Evolutionary conservation across 768 basidiomycete species (phyloP).

Genomic region (Melanogaster broomeanus): DNA sequence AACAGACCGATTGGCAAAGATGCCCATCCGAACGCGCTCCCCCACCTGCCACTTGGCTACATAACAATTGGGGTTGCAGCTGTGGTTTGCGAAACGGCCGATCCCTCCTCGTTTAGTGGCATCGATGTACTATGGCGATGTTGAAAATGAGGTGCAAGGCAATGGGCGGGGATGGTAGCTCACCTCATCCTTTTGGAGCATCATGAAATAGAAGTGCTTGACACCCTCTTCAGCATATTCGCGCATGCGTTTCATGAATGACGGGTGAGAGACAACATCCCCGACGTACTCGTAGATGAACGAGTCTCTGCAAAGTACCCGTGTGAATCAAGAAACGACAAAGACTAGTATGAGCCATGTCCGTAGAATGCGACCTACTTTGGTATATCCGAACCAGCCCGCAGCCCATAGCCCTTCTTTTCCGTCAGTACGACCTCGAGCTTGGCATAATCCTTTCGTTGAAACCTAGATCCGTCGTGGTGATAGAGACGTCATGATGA

Average conservation of each 20-base stretch:
- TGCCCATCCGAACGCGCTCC: conserved; percentile 90
- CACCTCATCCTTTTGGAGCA: conserved; percentile 97
- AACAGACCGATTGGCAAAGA: conserved; percentile 87
- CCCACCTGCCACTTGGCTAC: conserved; percentile 98
- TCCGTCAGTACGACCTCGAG: conserved; percentile 93
- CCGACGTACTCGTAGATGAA: conserved; percentile 99
- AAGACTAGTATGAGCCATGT: not conserved
- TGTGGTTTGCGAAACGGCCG: conserved; percentile 97
- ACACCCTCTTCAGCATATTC: conserved; percentile 93
- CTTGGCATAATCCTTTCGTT: conserved; percentile 78
- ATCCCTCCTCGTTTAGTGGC: conserved; percentile 97
- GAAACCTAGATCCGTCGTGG: conserved; percentile 60
- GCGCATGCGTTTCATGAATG: conserved; percentile 92
- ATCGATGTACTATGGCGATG: conserved; percentile 78
- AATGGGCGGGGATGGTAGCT: conserved; percentile 21
- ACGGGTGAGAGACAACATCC: conserved; percentile 85
- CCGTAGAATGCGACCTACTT: conserved; percentile 48
- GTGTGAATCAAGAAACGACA: conserved; percentile 6
- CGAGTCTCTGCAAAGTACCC: conserved; percentile 57
- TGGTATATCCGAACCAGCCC: conserved; percentile 67
- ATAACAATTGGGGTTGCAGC: conserved; percentile 95
- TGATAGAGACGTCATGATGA: conserved; percentile 2
- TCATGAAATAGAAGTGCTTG: conserved; percentile 99
- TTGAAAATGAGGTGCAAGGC: not conserved
- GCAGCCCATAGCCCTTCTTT: conserved; percentile 93